These are phyloP conservation scores for Diospyros lotus DNA, from an alignment of 148 eudicot genomes.

Conservation along the genomic window DNA sequence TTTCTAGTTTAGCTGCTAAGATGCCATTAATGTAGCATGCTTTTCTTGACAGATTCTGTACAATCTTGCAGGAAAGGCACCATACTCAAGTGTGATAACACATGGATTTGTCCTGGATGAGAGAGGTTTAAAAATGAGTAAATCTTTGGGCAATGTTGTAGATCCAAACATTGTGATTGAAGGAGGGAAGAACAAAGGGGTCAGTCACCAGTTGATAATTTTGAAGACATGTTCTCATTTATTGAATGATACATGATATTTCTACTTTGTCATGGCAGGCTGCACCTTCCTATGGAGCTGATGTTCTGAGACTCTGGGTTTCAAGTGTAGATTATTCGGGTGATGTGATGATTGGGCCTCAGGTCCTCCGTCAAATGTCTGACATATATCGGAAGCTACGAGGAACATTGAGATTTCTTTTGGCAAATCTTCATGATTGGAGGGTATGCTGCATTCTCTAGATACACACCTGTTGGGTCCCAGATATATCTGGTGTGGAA, in stretches of 20 bases:
- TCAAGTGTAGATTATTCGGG: conserved; percentile 96
- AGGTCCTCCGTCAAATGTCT: conserved; percentile 94
- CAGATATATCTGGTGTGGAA: neutral
- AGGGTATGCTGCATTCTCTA: conserved; percentile 36
- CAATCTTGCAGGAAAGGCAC: conserved; percentile 73
- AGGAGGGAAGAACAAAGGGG: conserved; percentile 75
- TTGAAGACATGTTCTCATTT: neutral
- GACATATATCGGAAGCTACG: conserved; percentile 90
- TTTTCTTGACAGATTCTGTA: neutral
- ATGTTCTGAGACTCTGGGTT: conserved; percentile 98
- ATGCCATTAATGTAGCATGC: too few species aligned
- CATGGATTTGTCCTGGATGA: conserved; percentile 99
- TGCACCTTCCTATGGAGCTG: conserved; percentile 85
- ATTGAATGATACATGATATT: conserved; percentile 2
- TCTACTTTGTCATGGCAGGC: conserved; percentile 29
- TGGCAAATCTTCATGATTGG: conserved; percentile 92
- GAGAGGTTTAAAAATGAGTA: conserved; percentile 97
- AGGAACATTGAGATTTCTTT: conserved; percentile 95
- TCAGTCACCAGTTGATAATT: conserved; percentile 22
- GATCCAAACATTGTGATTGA: conserved; percentile 86
- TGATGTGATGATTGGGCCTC: conserved; percentile 85
- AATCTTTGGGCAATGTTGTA: conserved; percentile 95
- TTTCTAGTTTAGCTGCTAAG: too few species aligned
- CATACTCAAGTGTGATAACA: conserved; percentile 77
- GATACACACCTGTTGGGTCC: neutral